Conservation (phyloP, 805 yeast genomes). For the Saccharomyces eubayanus region DNA sequence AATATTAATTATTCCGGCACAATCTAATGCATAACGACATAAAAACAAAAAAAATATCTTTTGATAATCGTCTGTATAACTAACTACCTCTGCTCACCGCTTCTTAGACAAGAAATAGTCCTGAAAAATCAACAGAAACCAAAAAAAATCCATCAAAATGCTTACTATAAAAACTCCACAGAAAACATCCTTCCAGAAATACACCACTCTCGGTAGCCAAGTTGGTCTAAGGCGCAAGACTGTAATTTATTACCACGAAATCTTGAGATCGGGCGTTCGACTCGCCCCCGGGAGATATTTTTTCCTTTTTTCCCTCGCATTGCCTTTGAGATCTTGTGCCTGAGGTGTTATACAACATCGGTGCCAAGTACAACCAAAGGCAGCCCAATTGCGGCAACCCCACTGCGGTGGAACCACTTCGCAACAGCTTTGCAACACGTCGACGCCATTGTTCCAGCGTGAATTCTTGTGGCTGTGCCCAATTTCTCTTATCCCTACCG, state of each 20-base stretch:
- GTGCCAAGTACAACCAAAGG: neutral
- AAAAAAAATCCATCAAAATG: no score
- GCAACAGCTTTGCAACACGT: neutral
- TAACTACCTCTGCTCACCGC: no score
- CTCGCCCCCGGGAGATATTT: conserved; percentile 23
- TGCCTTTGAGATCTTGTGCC: neutral
- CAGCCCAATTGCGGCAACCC: neutral
- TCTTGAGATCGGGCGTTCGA: conserved; percentile 26
- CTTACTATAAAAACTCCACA: no score
- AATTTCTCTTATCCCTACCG: neutral
- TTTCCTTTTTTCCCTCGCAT: conserved; percentile 5
- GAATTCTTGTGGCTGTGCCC: neutral
- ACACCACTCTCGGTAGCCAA: conserved; percentile 20
- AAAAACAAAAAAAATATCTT: neutral
- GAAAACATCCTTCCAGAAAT: neutral
- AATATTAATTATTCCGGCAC: neutral
- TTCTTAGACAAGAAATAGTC: no score
- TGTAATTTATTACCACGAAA: conserved; percentile 15
- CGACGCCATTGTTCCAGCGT: neutral
- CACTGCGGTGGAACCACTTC: neutral
- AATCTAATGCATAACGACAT: neutral
- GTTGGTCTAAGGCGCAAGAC: conserved; percentile 26
- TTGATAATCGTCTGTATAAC: no score
- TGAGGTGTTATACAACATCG: neutral
- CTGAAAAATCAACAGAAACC: no score